phyloP scores from a whole-genome alignment of 2,329 filamentous ascomycete genomes.

The Alternaria arborescens region DNA sequence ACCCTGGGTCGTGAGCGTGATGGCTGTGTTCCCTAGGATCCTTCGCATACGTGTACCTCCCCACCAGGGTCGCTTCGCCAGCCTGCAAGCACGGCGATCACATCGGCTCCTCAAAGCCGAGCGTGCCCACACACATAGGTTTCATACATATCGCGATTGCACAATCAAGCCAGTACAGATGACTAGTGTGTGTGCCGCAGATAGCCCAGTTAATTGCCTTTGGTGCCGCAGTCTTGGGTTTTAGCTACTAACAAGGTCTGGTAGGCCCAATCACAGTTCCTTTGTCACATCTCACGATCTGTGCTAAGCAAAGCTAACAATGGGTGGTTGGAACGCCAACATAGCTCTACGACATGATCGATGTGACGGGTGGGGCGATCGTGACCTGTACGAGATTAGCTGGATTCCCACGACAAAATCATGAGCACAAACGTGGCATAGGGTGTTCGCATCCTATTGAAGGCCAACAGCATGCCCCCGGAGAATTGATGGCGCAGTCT shows the following conservation, averaged over 20 bases:
- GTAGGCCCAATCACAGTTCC: conserved; percentile 6
- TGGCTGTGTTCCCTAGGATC: not conserved
- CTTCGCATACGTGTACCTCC: not conserved
- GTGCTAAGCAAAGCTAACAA: conserved; percentile 1
- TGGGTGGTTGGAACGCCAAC: not conserved
- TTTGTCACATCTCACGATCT: not conserved
- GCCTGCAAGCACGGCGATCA: conserved; percentile 8
- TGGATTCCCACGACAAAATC: not conserved
- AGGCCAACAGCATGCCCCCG: not conserved
- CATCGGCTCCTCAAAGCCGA: conserved; percentile 20
- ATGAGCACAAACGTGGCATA: conserved; percentile 1
- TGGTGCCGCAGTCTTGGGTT: conserved; percentile 8
- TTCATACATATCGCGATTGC: conserved; percentile 7
- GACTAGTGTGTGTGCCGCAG: not conserved
- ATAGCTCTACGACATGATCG: conserved; percentile 7
- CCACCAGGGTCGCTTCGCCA: not conserved
- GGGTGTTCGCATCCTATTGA: not conserved
- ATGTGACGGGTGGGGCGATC: conserved; percentile 5
- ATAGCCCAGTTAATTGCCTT: not conserved
- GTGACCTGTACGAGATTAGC: conserved; percentile 1
- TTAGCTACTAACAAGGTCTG: not conserved
- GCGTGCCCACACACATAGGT: not conserved
- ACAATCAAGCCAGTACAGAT: not conserved
- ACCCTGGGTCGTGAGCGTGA: not conserved
- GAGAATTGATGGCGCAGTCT: conserved; percentile 1